Evolutionary conservation across 176 grass and related monocot genomes (phyloP), one percentile per base, ranked within the genome.

Genomic region (Cymbopogon citratus): DNA sequence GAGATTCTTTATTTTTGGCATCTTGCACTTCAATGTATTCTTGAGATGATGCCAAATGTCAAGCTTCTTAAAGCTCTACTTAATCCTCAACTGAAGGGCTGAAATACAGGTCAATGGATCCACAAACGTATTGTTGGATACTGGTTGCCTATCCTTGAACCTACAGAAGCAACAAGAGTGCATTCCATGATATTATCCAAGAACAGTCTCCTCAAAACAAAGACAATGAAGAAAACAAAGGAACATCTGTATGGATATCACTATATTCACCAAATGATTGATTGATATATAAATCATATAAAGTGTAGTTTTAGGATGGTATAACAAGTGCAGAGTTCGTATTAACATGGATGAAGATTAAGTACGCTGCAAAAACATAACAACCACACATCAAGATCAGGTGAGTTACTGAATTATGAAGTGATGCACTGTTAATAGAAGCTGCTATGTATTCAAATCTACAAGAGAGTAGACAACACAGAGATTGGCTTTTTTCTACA

Each of bases 1-100:
- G 41, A 99, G 80, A 59, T 69, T 95, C 90, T 83, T 83, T 86
- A 99, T 99, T 84, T 88, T 88, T 68, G 92, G 96, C 96, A 99
- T 99, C 77, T 85, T 90, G 88, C 79, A 62, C 79, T 29, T 66
- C 45, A 56, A 79, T 79, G 60, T 83, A 73, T 39, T 68, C 10
- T 64, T 67, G 28, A 72, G 39, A 82, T 62, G 12, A 74, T 51
- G 52, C 14, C 18, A 77, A 31, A 16, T 66, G 18, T 72, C 46
- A 78, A 85, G 57, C n/a, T 81, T 71, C 65, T 65, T 45, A 81
- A 71, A 39, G 9, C 12, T 26, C 59, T 36, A n/a, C 41, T 63
- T 24, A 71, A 85, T 72, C 68, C 41, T 18, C 56, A 39, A 71
- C 18, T 10, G 57, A 36, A 77, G 56, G 28, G 49, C 39, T 9